Base-by-base conservation (phyloP, 306 rosid species). In the Delonix regia region DNA sequence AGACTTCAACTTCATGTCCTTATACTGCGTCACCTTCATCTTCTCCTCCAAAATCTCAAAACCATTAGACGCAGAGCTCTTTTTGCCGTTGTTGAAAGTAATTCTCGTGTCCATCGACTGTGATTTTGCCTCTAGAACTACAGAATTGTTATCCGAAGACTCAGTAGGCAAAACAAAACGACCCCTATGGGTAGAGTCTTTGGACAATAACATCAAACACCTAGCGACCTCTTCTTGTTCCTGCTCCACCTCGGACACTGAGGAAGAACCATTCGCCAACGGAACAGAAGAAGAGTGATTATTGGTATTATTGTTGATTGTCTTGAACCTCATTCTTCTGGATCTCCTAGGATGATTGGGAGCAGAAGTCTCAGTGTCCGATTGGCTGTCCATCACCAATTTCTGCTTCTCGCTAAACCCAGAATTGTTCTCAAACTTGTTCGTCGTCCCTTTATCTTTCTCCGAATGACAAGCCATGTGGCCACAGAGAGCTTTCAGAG, bases 381-480 rank as follows among this genome's bases (percentile, higher is more conserved):
- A 92, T 30, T 89, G 89, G 80, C 88, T 84, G 70, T 88, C 93
- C 89, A 83, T 73, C 52, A 87, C 83, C 62, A 84, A 69, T 60
- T 89, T 85, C 49, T 80, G 80, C 80, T 91, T 83, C 83, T 82
- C 84, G 28, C 64, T n/a, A 27, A 73, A 8, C 33, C 79, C 80
- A 47, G 73, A 83, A 30, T 71, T 49, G 74, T 80, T 78, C 19
- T 79, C 86, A 76, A 76, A 48, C 85, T 51, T 81, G 56, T 45
- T 80, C 48, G 71, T 27, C 21, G 15, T 14, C 63, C 83, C 80
- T 69, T 76, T 90, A 41, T 92, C 97, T 63, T 86, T 93, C 6
- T 93, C 97, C 1, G 94, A 90, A 73, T 92, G 97, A 82, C 87
- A 87, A 83, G 95, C 97, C 99, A 94, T 90, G 85, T 92, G 97